A percentile compares a stretch with the other conserved stretches of the same genome.
phyloP scores from a whole-genome alignment of 1,284 basidiomycete genomes.

The Wallemia ichthyophaga region DNA sequence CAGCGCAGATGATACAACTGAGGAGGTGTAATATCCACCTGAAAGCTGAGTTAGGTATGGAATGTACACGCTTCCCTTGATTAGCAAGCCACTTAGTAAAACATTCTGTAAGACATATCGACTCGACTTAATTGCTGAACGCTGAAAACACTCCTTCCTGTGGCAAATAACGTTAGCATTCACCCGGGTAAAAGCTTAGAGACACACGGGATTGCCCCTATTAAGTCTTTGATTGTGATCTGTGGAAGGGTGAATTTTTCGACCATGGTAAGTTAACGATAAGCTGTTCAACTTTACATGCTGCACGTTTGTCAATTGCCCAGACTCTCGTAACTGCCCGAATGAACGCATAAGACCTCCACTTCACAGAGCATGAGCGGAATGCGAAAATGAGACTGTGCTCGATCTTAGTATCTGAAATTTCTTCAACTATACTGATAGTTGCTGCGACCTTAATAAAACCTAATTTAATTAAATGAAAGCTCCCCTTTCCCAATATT shows the following conservation, averaged over 20 bases:
- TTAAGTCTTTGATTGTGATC: constrained; percentile 53
- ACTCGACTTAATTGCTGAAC: constrained; percentile 54
- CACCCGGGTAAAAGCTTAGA: constrained; percentile 13
- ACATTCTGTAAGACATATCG: constrained; percentile 54
- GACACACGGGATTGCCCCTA: constrained; percentile 53
- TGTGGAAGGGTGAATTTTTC: constrained; percentile 35
- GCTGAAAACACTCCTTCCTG: constrained; percentile 70
- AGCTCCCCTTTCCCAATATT: too few relatives aligned
- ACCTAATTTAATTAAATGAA: too few relatives aligned
- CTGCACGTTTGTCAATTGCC: too few relatives aligned
- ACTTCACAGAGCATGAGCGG: too few relatives aligned
- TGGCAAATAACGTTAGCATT: background rate
- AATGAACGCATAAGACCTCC: too few relatives aligned
- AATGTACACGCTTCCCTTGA: constrained; percentile 35
- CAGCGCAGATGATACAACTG: constrained; percentile 19
- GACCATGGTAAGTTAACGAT: background rate
- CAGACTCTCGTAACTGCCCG: too few relatives aligned
- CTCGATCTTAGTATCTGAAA: too few relatives aligned
- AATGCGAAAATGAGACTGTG: too few relatives aligned
- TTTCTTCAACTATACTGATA: too few relatives aligned
- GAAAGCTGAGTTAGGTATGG: constrained; percentile 28
- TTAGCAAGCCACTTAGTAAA: constrained; percentile 33
- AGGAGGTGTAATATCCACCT: constrained; percentile 3
- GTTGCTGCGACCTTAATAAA: too few relatives aligned
- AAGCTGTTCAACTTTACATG: too few relatives aligned